Evolutionary conservation across 2,329 filamentous ascomycete species (phyloP).

Genomic region (Fusarium newnesense): DNA sequence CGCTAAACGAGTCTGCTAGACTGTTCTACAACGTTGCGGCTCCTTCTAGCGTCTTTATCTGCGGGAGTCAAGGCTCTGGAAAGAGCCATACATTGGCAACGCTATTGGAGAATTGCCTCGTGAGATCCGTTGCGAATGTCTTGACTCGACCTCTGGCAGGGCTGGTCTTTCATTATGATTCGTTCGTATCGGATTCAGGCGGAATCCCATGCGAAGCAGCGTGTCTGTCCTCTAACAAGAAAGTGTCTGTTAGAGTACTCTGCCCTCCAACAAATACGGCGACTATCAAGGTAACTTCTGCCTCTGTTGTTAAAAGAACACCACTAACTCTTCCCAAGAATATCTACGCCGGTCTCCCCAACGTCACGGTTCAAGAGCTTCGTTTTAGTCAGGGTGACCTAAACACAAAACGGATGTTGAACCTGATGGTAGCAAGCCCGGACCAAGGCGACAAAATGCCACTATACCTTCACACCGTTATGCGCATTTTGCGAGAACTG

Average conservation of each 20-base stretch:
- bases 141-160: background rate
- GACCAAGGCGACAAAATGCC: background rate
- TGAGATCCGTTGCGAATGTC: background rate
- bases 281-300: background rate
- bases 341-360: background rate
- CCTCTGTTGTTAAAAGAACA: too few relatives aligned
- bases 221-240: background rate
- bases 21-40: background rate
- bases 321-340: background rate
- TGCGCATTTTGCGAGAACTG: background rate
- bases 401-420: background rate
- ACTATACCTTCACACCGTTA: background rate
- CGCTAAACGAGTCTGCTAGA: background rate
- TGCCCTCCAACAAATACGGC: background rate
- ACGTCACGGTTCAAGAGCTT: background rate
- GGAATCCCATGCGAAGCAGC: background rate
- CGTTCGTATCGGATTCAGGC: background rate
- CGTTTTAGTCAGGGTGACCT: background rate
- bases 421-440: background rate
- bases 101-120: background rate
- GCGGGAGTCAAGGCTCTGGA: background rate
- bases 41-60: background rate
- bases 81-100: background rate
- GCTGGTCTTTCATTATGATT: background rate
- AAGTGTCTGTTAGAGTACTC: background rate